phyloP scores from a whole-genome alignment of 176 grass and related monocot species.

The Bonia amplexicaulis region DNA sequence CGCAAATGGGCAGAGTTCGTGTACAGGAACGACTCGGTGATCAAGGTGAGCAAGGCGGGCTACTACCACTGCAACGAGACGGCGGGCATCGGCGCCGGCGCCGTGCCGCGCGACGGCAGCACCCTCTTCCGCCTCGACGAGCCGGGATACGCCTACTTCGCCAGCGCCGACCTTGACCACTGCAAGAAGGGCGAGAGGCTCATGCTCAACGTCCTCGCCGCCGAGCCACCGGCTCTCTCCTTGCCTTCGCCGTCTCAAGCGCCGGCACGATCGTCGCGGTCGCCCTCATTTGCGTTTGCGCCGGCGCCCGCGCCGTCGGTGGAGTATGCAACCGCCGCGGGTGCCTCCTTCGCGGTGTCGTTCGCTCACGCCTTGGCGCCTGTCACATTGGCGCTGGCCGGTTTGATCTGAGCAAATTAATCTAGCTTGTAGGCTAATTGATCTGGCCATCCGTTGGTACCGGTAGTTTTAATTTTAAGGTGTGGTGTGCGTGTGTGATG shows the following conservation, averaged over 20 bases:
- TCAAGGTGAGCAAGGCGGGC: constrained; percentile 44
- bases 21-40: constrained; percentile 82
- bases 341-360: neutral
- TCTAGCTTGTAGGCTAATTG: neutral
- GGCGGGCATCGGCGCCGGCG: neutral
- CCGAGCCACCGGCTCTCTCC: neutral
- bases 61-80: constrained; percentile 92
- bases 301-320: constrained; percentile 5
- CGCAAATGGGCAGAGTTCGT: constrained; percentile 45
- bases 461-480: neutral
- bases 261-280: neutral
- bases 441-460: neutral
- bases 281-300: neutral
- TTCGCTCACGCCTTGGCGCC: neutral
- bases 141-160: constrained; percentile 57
- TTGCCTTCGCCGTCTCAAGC: neutral
- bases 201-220: constrained; percentile 37
- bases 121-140: constrained; percentile 47
- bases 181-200: constrained; percentile 66
- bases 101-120: constrained; percentile 41
- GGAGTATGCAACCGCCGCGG: neutral
- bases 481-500: neutral
- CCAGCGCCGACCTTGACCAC: constrained; percentile 49
- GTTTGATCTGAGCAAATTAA: neutral
- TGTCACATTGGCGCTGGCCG: neutral